Evolutionary conservation across 2,329 filamentous ascomycete species (phyloP), one percentile per base, ranked within the genome.

Genomic region (Paracamarosporium sp.): DNA sequence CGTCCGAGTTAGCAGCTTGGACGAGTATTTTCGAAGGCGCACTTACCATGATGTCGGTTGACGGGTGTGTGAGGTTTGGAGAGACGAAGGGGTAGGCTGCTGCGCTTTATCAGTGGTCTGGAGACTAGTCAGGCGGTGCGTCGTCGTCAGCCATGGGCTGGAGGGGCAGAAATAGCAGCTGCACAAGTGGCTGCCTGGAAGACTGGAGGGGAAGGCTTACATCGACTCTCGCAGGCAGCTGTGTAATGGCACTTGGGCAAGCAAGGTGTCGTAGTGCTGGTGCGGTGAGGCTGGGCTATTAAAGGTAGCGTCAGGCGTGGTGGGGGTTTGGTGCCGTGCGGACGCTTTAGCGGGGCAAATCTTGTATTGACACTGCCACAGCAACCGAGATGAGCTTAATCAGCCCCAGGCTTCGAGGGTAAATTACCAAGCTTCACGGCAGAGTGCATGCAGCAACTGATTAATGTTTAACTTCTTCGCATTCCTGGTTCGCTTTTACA

Each of bases 1-100:
- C 7, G 12, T 15, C 31, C 44, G 25, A 41, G 63, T 75, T 57
- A 75, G 68, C 57, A 51, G 20, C 33, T 28, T 36, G 31, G 5
- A 6, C 20, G 33, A 13, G 30, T 40, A 20, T 27, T 7, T 43
- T n/a, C 28, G 8, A n/a, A 22, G 28, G 40, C 24, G 55, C 45
- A 60, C 74, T 70, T 61, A 76, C 74, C 74, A 76, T 76, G 60
- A 63, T 75, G 67, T 68, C 51, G 59, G 25, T 40, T 64, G 55
- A 65, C 61, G 67, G 64, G 61, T 58, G 57, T 56, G 62, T 56
- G 63, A 59, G 58, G 55, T 57, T 57, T 56, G 61, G 56, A 57
- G 50, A 56, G 64, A 52, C 51, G 58, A 53, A 56, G 51, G 48
- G 59, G 61, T 61, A 70, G 64, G 64, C 58, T 66, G 61, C 61